phyloP scores from a whole-genome alignment of 768 basidiomycete species.

The Pleurotus tuoliensis region DNA sequence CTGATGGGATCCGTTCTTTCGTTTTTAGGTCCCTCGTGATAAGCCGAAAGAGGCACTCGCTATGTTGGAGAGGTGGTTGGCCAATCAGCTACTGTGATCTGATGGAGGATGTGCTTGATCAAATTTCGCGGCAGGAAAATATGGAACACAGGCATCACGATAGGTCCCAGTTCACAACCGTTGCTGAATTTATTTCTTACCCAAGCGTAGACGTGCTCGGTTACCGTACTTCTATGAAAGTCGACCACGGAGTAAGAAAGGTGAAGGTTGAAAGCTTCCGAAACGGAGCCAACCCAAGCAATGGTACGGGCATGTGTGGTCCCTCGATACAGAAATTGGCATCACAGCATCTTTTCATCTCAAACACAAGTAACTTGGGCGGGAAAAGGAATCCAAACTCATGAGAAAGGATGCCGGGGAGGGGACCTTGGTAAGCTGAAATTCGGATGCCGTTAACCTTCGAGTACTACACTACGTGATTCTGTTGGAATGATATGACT shows the following conservation, averaged over 20 bases:
- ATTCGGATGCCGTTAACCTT: background rate
- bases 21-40: constrained; percentile 51
- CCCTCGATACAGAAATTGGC: background rate
- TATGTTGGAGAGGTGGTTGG: constrained; percentile 67
- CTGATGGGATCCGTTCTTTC: background rate
- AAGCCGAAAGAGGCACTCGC: constrained; percentile 50
- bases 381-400: background rate
- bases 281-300: background rate
- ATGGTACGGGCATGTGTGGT: background rate
- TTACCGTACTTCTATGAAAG: background rate
- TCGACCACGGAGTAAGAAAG: background rate
- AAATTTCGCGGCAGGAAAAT: background rate
- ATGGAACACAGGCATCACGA: background rate
- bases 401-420: background rate
- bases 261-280: background rate
- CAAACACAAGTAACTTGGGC: background rate
- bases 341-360: constrained; percentile 1
- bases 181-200: background rate
- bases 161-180: background rate
- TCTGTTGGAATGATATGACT: constrained; percentile 8
- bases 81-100: constrained; percentile 32
- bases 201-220: background rate
- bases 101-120: background rate
- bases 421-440: background rate
- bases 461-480: background rate